phyloP scores from a whole-genome alignment of 164 flowering plant genomes.

The Stephania japonica region DNA sequence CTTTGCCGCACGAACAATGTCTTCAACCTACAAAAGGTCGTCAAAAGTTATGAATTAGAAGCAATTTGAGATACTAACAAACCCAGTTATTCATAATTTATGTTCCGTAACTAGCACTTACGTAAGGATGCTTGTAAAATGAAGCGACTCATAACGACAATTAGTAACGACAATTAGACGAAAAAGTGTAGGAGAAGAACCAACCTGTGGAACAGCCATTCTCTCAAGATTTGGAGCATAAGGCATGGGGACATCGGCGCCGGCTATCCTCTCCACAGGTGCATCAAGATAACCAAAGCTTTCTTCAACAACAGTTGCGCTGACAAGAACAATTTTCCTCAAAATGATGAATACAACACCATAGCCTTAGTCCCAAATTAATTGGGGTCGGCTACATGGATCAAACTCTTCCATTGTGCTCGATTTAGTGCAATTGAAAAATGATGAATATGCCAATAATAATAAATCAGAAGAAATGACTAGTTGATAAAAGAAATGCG shows the following conservation, averaged over 20 bases:
- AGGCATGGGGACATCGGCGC: slow-evolving; percentile 95
- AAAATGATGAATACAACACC: background rate
- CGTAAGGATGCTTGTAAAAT: no score
- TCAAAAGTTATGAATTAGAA: background rate
- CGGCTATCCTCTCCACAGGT: slow-evolving; percentile 82
- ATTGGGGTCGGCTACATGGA: no score
- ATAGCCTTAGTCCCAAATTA: no score
- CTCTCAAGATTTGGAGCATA: slow-evolving; percentile 94
- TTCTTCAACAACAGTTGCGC: slow-evolving; percentile 79
- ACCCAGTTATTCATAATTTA: no score
- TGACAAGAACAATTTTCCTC: slow-evolving; percentile 16
- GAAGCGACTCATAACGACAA: no score
- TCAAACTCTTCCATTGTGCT: no score
- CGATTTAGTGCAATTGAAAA: no score
- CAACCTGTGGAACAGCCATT: slow-evolving; percentile 88
- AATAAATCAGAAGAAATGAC: background rate
- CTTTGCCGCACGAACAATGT: slow-evolving; percentile 73
- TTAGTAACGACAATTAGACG: background rate
- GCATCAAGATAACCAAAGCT: slow-evolving; percentile 94
- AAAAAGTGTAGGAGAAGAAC: background rate
- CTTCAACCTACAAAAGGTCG: slow-evolving; percentile 45
- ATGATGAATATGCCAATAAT: background rate
- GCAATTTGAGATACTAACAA: background rate
- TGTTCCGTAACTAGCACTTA: no score
- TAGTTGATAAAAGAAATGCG: slow-evolving; percentile 5